These are phyloP conservation scores for Ascomycota sp. DNA, from an alignment of 2,329 filamentous ascomycete species.

Conservation along the genomic window DNA sequence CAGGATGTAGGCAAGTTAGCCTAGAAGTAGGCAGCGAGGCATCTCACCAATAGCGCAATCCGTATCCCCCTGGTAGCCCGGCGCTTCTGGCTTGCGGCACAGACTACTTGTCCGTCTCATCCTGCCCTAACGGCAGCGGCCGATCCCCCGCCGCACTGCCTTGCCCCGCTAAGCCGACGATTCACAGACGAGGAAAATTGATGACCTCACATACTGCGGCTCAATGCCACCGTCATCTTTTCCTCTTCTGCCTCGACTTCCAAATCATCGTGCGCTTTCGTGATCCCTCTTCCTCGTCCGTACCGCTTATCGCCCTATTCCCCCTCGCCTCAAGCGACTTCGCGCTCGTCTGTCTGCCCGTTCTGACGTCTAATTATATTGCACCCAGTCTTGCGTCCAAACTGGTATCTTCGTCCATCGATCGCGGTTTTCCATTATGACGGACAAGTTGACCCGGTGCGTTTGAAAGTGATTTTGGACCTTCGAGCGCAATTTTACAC, in stretches of 20 bases:
- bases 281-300: constrained; percentile 1
- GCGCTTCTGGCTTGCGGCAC: constrained; percentile 3
- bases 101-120: not conserved
- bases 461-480: constrained; percentile 8
- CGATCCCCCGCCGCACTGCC: constrained; percentile 1
- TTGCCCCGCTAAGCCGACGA: constrained; percentile 15
- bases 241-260: constrained; percentile 2
- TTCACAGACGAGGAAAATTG: constrained; percentile 18
- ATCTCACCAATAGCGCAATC: too few relatives aligned
- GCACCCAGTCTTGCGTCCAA: not conserved
- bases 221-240: constrained; percentile 4
- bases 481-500: not conserved
- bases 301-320: not conserved
- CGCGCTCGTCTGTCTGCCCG: too few relatives aligned
- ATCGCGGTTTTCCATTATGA: constrained; percentile 32
- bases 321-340: too few relatives aligned
- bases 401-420: not conserved
- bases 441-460: constrained; percentile 87
- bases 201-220: constrained; percentile 13
- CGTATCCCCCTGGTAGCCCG: too few relatives aligned
- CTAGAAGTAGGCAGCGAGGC: too few relatives aligned
- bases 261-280: not conserved
- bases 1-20: too few relatives aligned
- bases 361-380: not conserved
- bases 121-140: not conserved